Evolutionary conservation across 192 early-diverging fungal genomes (phyloP).

Genomic region (Coemansia nantahalensis): DNA sequence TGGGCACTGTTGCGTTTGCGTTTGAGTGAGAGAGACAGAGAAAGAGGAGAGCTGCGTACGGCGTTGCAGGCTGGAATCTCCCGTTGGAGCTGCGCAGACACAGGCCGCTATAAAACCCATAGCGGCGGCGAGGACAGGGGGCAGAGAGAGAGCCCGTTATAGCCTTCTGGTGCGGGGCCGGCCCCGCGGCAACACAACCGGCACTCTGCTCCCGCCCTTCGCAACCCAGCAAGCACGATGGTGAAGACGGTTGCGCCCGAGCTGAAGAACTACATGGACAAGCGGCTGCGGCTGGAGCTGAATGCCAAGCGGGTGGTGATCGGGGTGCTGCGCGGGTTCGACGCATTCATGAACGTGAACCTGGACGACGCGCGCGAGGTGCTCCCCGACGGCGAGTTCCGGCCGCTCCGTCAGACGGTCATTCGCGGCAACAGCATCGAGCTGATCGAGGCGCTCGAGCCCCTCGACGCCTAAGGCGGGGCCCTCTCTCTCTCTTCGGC

Average conservation of each 20-base stretch:
- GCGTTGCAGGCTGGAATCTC: too few relatives aligned
- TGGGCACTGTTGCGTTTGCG: not conserved
- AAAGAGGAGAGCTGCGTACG: too few relatives aligned
- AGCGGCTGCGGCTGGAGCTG: constrained; percentile 84
- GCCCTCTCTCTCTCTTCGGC: not conserved
- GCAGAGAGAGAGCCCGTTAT: too few relatives aligned
- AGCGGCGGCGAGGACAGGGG: too few relatives aligned
- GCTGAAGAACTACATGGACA: constrained; percentile 85
- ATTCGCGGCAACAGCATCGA: constrained; percentile 77
- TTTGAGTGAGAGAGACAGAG: too few relatives aligned
- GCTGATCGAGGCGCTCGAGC: constrained; percentile 67
- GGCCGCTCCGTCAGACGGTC: constrained; percentile 86
- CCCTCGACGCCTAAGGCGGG: constrained; percentile 54
- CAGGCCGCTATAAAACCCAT: too few relatives aligned
- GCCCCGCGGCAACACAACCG: too few relatives aligned
- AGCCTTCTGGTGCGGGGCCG: too few relatives aligned
- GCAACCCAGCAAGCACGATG: constrained; percentile 42
- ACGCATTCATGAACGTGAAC: constrained; percentile 99
- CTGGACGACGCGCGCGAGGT: constrained; percentile 90
- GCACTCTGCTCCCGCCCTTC: too few relatives aligned
- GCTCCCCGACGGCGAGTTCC: constrained; percentile 61
- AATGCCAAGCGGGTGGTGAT: constrained; percentile 89
- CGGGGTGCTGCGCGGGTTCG: constrained; percentile 97
- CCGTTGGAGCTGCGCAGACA: too few relatives aligned
- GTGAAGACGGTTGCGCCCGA: constrained; percentile 63